Conservation (phyloP, 2,329 filamentous ascomycete species). For the Colletotrichum higginsianum region DNA sequence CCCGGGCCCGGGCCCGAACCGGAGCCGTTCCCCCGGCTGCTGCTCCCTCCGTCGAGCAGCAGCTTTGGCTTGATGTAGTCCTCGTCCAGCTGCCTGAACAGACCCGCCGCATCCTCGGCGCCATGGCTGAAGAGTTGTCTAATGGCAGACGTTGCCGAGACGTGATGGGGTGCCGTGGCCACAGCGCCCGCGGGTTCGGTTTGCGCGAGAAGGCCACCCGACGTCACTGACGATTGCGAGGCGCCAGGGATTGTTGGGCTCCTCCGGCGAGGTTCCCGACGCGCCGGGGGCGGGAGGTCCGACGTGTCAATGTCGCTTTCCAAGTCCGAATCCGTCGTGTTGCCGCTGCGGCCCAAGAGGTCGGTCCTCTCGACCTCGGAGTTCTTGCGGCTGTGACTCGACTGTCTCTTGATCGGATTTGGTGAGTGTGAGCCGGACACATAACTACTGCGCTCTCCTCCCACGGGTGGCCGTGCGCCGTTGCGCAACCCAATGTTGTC, state of each 20-base stretch:
- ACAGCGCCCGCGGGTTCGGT: constrained; percentile 39
- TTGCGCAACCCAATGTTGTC: constrained; percentile 61
- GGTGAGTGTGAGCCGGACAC: constrained; percentile 69
- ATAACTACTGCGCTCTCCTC: constrained; percentile 58
- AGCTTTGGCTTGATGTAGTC: constrained; percentile 95
- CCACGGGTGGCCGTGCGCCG: constrained; percentile 15
- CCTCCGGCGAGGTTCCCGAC: constrained; percentile 57
- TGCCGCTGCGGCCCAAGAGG: constrained; percentile 64
- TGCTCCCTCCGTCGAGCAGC: constrained; percentile 78
- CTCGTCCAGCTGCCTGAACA: constrained; percentile 95
- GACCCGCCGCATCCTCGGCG: constrained; percentile 87
- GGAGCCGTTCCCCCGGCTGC: constrained; percentile 37
- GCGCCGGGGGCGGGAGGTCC: constrained; percentile 75
- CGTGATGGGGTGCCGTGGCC: constrained; percentile 53
- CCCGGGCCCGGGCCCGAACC: constrained; percentile 24
- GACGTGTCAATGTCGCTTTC: constrained; percentile 77
- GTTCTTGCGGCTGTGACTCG: constrained; percentile 68
- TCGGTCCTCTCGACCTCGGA: constrained; percentile 69
- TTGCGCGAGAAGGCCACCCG: constrained; percentile 41
- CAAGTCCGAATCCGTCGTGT: constrained; percentile 70
- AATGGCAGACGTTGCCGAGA: constrained; percentile 84
- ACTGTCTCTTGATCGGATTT: constrained; percentile 58
- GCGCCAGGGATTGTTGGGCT: constrained; percentile 51
- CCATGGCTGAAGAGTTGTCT: constrained; percentile 79
- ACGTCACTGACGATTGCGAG: constrained; percentile 40